These are phyloP conservation scores for Didymella sp. DNA, from an alignment of 2,329 filamentous ascomycete genomes.

Conservation along the genomic window DNA sequence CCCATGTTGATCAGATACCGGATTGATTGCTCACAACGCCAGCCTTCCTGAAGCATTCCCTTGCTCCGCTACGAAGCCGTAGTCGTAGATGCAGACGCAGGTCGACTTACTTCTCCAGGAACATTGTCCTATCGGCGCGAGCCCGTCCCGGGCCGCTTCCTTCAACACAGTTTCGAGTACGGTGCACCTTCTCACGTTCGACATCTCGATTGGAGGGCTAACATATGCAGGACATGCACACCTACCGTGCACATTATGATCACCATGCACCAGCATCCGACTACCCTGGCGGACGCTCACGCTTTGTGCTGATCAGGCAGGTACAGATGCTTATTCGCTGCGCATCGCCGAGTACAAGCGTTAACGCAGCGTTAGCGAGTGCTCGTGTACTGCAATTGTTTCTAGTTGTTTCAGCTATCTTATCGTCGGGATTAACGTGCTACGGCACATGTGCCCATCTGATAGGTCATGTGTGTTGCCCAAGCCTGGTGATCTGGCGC, in stretches of 20 bases:
- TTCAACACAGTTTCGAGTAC: conserved; percentile 11
- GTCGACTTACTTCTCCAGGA: conserved; percentile 3
- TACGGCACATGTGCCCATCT: conserved; percentile 30
- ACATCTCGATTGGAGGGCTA: conserved; percentile 13
- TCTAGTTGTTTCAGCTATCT: conserved; percentile 27
- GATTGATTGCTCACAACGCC: conserved; percentile 24
- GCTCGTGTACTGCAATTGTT: neutral
- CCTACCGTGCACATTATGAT: conserved; percentile 13
- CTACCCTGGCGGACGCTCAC: neutral
- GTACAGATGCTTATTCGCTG: conserved; percentile 25
- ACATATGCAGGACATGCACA: conserved; percentile 5
- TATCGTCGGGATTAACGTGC: conserved; percentile 25
- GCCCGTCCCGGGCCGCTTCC: conserved; percentile 5
- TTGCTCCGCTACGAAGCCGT: conserved; percentile 19
- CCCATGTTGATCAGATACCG: conserved; percentile 23
- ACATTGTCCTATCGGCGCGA: conserved; percentile 1
- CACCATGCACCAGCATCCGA: neutral
- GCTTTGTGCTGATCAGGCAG: conserved; percentile 32
- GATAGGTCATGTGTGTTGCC: conserved; percentile 31
- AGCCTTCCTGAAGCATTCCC: conserved; percentile 24
- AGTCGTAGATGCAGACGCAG: conserved; percentile 5
- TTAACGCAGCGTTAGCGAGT: neutral
- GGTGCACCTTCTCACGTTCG: conserved; percentile 26
- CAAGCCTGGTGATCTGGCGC: conserved; percentile 21
- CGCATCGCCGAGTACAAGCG: neutral